Evolutionary conservation across 2,329 filamentous ascomycete species (phyloP), one percentile per base, ranked within the genome.

Genomic region (Claviceps sp.): DNA sequence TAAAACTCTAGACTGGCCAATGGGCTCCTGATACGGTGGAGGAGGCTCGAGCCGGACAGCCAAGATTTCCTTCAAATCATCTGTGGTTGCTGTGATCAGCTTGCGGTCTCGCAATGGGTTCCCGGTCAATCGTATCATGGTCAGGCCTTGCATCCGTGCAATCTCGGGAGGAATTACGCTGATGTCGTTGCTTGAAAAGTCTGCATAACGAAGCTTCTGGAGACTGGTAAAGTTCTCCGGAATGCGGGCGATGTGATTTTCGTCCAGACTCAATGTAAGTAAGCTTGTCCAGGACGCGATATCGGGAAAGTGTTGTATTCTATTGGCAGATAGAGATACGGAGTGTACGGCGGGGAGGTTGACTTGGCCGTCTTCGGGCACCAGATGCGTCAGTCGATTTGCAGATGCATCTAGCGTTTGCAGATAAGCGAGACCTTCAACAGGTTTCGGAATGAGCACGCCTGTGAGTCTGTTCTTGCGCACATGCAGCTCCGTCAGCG

Each of bases 51-150:
- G 70, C 26, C 87, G 79, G 38, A 76, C 76, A 20, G 78, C 76
- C 44, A 96, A 70, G 44, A 83, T 80, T 43, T 79, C 77, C 67
- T 95, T 95, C 55, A 97, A 72, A 51, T 93, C 86, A 14, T 88
- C 85, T 0, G 86, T 89, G 22, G 78, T 77, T 70, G 94, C 86
- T 0, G 80, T 85, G 14, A 90, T 73, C 58, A 93, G 88, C 63
- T 89, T 95, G 63, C 86, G 89, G 63, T 96, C 89, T 14, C 86
- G 78, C 14, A 98, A 71, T 0, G 93, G 93, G 61, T 98, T 98
- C n/a, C 88, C 89, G 44, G 82, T 83, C 37, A 98, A 73, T 4
- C 84, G 81, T 43, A 97, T 77, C 63, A 83, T 83, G 20, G 81
- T 76, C 9, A 98, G 70, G 45, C 70, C 82, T 5, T 88, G 81